A percentile compares a stretch with the other conserved stretches of the same genome.
phyloP scores from a whole-genome alignment of 495 filamentous ascomycete genomes.

The Lophiotrema nucula region DNA sequence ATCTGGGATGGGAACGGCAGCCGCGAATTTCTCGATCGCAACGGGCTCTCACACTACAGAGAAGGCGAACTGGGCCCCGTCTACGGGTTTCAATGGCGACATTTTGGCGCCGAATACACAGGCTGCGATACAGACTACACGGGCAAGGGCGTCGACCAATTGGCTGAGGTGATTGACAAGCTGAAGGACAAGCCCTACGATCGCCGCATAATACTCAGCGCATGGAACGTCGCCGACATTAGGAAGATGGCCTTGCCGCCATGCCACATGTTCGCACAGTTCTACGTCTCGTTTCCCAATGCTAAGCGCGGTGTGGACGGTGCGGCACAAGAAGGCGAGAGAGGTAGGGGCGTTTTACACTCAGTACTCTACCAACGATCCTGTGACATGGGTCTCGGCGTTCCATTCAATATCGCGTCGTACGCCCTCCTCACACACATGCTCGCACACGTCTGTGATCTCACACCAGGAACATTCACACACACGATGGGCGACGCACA shows the following conservation, averaged over 20 bases:
- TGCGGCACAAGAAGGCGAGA: conserved; percentile 42
- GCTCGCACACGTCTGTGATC: conserved; percentile 79
- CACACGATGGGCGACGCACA: conserved; percentile 97
- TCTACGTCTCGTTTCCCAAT: conserved; percentile 82
- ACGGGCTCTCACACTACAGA: conserved; percentile 74
- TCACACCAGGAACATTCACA: conserved; percentile 79
- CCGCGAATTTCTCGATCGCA: conserved; percentile 79
- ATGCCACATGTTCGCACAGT: conserved; percentile 99
- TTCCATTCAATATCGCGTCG: conserved; percentile 95
- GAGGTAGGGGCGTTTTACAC: conserved; percentile 65
- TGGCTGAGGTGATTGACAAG: conserved; percentile 81
- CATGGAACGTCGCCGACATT: conserved; percentile 90
- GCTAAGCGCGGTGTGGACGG: conserved; percentile 6
- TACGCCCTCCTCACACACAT: conserved; percentile 94
- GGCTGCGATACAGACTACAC: conserved; percentile 79
- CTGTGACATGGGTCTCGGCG: conserved; percentile 95
- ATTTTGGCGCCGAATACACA: conserved; percentile 88
- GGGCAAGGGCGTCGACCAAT: conserved; percentile 86
- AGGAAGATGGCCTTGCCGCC: conserved; percentile 90
- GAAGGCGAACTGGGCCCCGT: conserved; percentile 92
- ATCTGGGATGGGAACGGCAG: conserved; percentile 98
- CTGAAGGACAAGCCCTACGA: conserved; percentile 80
- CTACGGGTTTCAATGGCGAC: conserved; percentile 98
- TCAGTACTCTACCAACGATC: conserved; percentile 90
- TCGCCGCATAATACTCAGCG: conserved; percentile 80